These are phyloP conservation scores for Zygotorulaspora danielsina DNA, from an alignment of 805 yeast species.

Conservation along the genomic window DNA sequence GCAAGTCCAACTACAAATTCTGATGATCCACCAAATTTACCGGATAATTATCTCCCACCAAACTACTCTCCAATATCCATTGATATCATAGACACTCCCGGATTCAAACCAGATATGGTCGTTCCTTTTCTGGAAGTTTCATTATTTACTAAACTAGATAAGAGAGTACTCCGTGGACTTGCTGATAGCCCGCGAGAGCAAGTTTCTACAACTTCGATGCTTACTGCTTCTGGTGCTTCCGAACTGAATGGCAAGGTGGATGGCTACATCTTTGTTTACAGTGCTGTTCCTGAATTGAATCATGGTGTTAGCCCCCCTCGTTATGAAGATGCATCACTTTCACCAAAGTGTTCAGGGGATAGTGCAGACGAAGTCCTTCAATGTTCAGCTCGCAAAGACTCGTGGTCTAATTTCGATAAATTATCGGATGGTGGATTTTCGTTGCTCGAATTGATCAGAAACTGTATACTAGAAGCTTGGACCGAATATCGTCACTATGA, in stretches of 20 bases:
- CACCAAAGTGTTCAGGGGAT: conserved; percentile 15
- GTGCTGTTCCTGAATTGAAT: conserved; percentile 57
- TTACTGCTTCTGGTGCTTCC: conserved; percentile 76
- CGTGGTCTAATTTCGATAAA: conserved; percentile 14
- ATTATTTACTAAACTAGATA: conserved; percentile 55
- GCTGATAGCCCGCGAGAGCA: conserved; percentile 60
- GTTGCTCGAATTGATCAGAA: conserved; percentile 44
- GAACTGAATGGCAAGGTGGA: conserved; percentile 72
- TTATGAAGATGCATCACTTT: conserved; percentile 38
- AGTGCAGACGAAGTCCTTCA: conserved; percentile 6
- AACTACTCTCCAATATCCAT: conserved; percentile 54
- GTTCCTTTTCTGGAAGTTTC: conserved; percentile 77
- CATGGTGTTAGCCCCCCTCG: conserved; percentile 47
- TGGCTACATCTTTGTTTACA: conserved; percentile 66
- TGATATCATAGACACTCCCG: conserved; percentile 73
- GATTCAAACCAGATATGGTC: conserved; percentile 58
- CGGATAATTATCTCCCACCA: conserved; percentile 44
- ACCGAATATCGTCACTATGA: conserved; percentile 55
- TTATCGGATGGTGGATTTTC: conserved; percentile 29
- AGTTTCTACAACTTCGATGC: conserved; percentile 59
- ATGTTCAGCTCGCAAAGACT: conserved; percentile 5
- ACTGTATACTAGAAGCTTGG: conserved; percentile 70
- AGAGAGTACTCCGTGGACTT: conserved; percentile 54
- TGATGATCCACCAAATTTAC: conserved; percentile 11
- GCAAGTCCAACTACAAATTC: conserved; percentile 1